Percentiles rank a stretch among this genome's conserved stretches.
Evolutionary conservation across 139 green algal species (phyloP).

Genomic region (Tetraselmis chui): DNA sequence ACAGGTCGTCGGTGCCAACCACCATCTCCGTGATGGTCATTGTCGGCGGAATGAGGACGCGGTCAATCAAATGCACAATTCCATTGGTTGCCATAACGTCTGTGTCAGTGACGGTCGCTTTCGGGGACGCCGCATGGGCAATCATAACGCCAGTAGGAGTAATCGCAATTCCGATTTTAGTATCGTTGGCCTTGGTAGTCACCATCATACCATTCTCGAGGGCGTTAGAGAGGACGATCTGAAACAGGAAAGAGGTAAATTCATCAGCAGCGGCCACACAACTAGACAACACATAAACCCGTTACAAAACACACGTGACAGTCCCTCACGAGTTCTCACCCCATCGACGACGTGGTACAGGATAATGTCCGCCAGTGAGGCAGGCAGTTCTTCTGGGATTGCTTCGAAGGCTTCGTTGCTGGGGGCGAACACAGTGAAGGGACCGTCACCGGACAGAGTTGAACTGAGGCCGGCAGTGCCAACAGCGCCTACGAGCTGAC

Average conservation of each 20-base stretch:
- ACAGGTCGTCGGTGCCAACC: background rate
- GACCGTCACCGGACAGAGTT: too few species aligned
- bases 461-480: too few species aligned
- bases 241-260: background rate
- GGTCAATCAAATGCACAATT: background rate
- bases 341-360: background rate
- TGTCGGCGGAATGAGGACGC: background rate
- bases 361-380: background rate
- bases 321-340: background rate
- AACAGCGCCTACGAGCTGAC: too few species aligned
- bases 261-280: background rate
- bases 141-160: background rate
- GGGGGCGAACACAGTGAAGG: too few species aligned
- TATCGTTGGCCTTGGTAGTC: background rate
- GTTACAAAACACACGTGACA: background rate
- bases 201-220: background rate
- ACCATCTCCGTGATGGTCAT: background rate
- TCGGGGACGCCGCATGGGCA: background rate
- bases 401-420: too few species aligned
- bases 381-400: background rate
- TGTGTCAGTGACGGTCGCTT: background rate
- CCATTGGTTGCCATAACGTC: background rate
- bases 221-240: background rate
- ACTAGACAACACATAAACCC: background rate
- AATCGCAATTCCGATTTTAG: background rate